Conservation (phyloP, 2,329 filamentous ascomycete species). For the Paramyrothecium roridum region DNA sequence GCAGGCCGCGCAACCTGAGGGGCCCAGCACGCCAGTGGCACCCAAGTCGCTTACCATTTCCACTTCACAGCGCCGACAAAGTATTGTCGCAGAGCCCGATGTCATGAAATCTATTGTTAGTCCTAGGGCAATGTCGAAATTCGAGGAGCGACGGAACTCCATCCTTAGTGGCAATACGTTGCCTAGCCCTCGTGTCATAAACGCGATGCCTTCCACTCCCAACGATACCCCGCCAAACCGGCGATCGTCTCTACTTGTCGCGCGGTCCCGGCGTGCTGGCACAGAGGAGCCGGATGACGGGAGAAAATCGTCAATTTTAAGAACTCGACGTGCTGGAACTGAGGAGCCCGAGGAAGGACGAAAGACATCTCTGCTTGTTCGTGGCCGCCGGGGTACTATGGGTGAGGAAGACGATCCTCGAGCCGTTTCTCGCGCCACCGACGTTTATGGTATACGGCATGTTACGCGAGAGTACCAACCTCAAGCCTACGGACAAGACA, state of each 20-base stretch:
- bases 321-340: constrained; percentile 41
- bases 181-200: constrained; percentile 40
- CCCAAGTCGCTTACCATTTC: constrained; percentile 35
- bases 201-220: constrained; percentile 35
- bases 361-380: constrained; percentile 39
- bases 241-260: constrained; percentile 50
- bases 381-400: constrained; percentile 42
- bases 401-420: constrained; percentile 50
- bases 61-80: constrained; percentile 37
- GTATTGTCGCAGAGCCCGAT: constrained; percentile 35
- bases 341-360: constrained; percentile 46
- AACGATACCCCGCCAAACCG: constrained; percentile 35
- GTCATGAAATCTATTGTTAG: constrained; percentile 36
- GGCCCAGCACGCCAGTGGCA: constrained; percentile 41
- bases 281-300: constrained; percentile 50
- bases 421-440: constrained; percentile 59
- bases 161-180: constrained; percentile 42
- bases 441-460: constrained; percentile 39
- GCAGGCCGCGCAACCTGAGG: constrained; percentile 10
- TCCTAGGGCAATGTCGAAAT: constrained; percentile 45
- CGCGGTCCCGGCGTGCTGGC: constrained; percentile 42
- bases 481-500: constrained; percentile 27
- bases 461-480: constrained; percentile 23
- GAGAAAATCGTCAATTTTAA: constrained; percentile 45
- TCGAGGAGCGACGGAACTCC: constrained; percentile 51